Conservation (phyloP, 345 rosid species). For the Aquilaria yunnanensis region DNA sequence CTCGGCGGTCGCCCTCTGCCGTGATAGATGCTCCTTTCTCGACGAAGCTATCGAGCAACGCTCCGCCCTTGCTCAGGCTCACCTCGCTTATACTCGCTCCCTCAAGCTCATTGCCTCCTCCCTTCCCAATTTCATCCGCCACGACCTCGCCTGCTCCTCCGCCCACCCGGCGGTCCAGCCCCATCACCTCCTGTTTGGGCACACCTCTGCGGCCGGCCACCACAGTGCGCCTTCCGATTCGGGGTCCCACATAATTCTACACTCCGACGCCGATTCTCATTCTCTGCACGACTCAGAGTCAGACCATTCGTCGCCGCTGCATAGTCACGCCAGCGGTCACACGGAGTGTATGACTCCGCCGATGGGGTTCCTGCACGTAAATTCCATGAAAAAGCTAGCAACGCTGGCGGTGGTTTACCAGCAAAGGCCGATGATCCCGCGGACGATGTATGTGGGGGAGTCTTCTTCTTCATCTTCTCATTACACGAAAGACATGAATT, state of each 20-base stretch:
- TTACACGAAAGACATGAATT: constrained; percentile 10
- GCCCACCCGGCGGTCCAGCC: constrained; percentile 14
- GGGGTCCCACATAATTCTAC: constrained; percentile 40
- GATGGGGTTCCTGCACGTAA: constrained; percentile 51
- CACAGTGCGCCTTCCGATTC: constrained; percentile 34
- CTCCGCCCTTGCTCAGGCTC: constrained; percentile 59
- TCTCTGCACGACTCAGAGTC: constrained; percentile 24
- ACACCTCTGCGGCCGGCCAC: background rate
- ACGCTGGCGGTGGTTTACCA: constrained; percentile 45
- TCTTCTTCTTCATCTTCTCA: constrained; percentile 44
- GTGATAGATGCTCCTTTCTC: constrained; percentile 53
- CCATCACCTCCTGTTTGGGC: constrained; percentile 8
- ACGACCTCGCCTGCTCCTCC: constrained; percentile 14
- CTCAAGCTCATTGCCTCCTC: constrained; percentile 39
- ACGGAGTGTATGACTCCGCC: constrained; percentile 18
- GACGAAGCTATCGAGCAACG: constrained; percentile 63
- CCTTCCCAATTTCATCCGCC: constrained; percentile 40
- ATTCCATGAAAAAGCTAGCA: constrained; percentile 62
- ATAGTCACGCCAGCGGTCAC: constrained; percentile 18
- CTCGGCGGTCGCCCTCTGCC: constrained; percentile 79
- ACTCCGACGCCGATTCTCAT: constrained; percentile 35
- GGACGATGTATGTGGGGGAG: constrained; percentile 51
- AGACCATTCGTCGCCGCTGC: constrained; percentile 43
- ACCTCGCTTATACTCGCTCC: constrained; percentile 45
- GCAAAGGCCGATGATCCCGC: constrained; percentile 47